A percentile compares a stretch with the other conserved stretches of the same genome.
phyloP scores from a whole-genome alignment of 768 basidiomycete genomes.

The Tulasnella sp. region DNA sequence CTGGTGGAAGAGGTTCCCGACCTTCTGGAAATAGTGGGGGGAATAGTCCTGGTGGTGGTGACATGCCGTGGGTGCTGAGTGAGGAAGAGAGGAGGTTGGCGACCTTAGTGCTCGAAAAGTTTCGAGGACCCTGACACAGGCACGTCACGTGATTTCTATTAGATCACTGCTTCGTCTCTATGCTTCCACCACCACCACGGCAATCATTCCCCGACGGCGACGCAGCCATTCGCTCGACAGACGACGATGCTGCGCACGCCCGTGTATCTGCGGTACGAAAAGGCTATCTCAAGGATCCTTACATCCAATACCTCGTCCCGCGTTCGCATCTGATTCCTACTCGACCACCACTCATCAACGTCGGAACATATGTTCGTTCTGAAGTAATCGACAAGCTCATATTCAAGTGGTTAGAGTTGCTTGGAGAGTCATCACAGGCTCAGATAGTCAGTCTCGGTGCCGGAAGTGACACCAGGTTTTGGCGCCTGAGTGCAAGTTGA shows the following conservation, averaged over 20 bases:
- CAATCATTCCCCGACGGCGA: conserved; percentile 34
- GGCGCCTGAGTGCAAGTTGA: conserved; percentile 76
- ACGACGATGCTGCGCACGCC: conserved; percentile 79
- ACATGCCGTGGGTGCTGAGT: neutral
- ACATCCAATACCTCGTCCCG: conserved; percentile 66
- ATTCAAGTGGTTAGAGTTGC: conserved; percentile 60
- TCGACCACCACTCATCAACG: conserved; percentile 88
- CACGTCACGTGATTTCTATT: neutral
- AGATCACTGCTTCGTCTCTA: neutral
- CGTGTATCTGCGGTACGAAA: conserved; percentile 81
- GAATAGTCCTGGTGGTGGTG: conserved; percentile 42
- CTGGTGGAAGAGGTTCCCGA: conserved; percentile 85
- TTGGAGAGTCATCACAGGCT: conserved; percentile 46
- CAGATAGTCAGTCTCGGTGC: conserved; percentile 96
- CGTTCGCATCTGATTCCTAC: conserved; percentile 61
- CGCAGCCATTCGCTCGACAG: conserved; percentile 61
- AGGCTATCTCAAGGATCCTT: conserved; percentile 81
- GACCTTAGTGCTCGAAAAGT: neutral
- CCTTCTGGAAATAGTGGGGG: conserved; percentile 83
- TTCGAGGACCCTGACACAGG: neutral
- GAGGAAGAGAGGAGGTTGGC: neutral
- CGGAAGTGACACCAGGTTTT: conserved; percentile 94
- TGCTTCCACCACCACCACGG: neutral
- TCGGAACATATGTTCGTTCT: conserved; percentile 89
- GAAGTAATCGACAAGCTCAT: conserved; percentile 79